These are phyloP conservation scores for Daldinia caldariorum DNA, from an alignment of 495 filamentous ascomycete genomes.

Conservation along the genomic window DNA sequence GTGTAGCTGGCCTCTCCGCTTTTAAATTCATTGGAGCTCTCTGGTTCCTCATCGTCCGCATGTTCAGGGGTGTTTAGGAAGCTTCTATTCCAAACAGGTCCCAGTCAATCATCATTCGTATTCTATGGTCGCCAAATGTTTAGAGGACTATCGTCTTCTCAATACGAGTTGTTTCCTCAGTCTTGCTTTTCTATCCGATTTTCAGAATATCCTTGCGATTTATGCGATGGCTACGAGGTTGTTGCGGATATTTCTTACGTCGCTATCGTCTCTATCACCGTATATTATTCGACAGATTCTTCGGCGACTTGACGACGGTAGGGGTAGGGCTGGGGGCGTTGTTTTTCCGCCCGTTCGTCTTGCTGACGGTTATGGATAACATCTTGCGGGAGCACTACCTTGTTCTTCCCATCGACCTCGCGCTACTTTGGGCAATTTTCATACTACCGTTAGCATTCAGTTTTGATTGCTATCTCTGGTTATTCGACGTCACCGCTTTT, in stretches of 20 bases:
- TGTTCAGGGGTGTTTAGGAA: conserved; percentile 75
- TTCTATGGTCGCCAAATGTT: conserved; percentile 8
- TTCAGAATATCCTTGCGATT: neutral
- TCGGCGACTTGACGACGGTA: neutral
- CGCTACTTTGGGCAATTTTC: neutral
- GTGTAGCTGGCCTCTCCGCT: conserved; percentile 82
- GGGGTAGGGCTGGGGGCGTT: neutral
- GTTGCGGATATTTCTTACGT: conserved; percentile 6
- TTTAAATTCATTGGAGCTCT: conserved; percentile 92
- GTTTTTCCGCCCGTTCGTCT: conserved; percentile 11
- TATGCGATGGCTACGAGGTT: neutral
- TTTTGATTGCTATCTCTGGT: neutral
- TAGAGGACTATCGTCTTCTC: conserved; percentile 2
- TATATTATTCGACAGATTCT: neutral
- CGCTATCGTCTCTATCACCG: conserved; percentile 10
- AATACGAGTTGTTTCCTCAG: neutral
- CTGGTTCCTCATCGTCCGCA: conserved; percentile 94
- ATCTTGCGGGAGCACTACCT: conserved; percentile 8
- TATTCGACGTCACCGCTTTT: neutral
- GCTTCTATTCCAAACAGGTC: neutral
- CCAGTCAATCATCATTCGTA: conserved; percentile 5
- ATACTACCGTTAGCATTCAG: neutral
- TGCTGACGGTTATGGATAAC: conserved; percentile 5
- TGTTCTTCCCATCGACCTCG: conserved; percentile 6
- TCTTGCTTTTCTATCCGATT: conserved; percentile 11